phyloP scores from a whole-genome alignment of 2,329 filamentous ascomycete species.

The Penicillium sp. region DNA sequence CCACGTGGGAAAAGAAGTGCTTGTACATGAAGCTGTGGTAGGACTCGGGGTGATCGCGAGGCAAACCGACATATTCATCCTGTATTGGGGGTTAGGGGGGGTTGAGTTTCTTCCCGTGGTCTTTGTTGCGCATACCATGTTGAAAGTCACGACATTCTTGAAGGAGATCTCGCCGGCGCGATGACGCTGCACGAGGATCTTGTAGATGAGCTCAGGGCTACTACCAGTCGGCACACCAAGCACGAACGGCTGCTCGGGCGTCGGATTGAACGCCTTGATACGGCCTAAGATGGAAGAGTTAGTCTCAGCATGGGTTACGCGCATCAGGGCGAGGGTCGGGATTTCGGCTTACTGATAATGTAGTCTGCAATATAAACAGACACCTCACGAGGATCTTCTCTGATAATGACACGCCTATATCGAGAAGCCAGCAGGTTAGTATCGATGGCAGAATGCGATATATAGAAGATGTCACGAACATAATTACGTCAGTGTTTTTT shows the following conservation, averaged over 20 bases:
- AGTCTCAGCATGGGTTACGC: background rate
- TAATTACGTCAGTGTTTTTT: slow-evolving; percentile 29
- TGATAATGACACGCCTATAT: slow-evolving; percentile 76
- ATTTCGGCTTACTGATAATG: slow-evolving; percentile 61
- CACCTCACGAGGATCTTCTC: slow-evolving; percentile 66
- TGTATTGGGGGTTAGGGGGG: slow-evolving; percentile 32
- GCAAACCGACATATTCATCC: slow-evolving; percentile 85
- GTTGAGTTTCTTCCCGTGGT: background rate
- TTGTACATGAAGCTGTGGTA: slow-evolving; percentile 95
- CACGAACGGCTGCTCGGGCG: slow-evolving; percentile 71
- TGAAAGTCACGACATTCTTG: slow-evolving; percentile 85
- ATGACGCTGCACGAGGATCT: slow-evolving; percentile 61
- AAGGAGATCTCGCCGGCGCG: slow-evolving; percentile 66
- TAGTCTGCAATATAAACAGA: slow-evolving; percentile 78
- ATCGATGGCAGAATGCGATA: background rate
- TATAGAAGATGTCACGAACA: slow-evolving; percentile 20
- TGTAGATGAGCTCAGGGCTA: slow-evolving; percentile 75
- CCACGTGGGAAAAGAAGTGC: slow-evolving; percentile 82
- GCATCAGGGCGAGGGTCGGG: background rate
- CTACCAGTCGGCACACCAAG: slow-evolving; percentile 81
- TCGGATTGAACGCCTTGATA: slow-evolving; percentile 74
- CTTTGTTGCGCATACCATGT: slow-evolving; percentile 62
- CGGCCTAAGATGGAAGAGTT: slow-evolving; percentile 52
- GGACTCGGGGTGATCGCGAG: slow-evolving; percentile 77
- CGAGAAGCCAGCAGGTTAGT: slow-evolving; percentile 7